Evolutionary conservation across 768 basidiomycete genomes (phyloP).

Genomic region (Dioszegia crocea): DNA sequence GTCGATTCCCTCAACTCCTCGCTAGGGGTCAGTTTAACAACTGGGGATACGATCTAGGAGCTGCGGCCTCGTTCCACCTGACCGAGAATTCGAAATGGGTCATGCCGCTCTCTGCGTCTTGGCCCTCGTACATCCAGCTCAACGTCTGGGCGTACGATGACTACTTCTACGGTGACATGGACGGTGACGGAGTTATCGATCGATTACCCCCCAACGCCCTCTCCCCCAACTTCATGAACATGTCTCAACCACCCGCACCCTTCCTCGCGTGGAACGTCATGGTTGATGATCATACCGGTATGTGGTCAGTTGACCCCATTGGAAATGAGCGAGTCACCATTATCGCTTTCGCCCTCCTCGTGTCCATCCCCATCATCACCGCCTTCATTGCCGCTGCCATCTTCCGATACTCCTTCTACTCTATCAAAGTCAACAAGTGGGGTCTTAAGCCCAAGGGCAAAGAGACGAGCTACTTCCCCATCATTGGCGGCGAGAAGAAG

Average conservation of each 20-base stretch:
- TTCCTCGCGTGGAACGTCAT: slow-evolving; percentile 81
- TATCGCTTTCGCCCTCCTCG: slow-evolving; percentile 79
- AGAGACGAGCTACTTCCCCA: slow-evolving; percentile 73
- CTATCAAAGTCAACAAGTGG: slow-evolving; percentile 88
- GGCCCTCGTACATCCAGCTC: slow-evolving; percentile 85
- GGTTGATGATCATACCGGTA: slow-evolving; percentile 70
- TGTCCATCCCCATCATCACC: slow-evolving; percentile 77
- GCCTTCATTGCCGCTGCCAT: slow-evolving; percentile 73
- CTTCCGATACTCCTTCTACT: slow-evolving; percentile 96
- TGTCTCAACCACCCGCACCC: slow-evolving; percentile 82
- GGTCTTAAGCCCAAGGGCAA: slow-evolving; percentile 65
- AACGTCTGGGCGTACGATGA: slow-evolving; percentile 89
- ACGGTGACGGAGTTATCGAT: slow-evolving; percentile 81
- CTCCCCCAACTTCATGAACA: slow-evolving; percentile 79
- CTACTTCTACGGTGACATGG: slow-evolving; percentile 86
- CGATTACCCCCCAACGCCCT: slow-evolving; percentile 76
- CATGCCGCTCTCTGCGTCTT: slow-evolving; percentile 67
- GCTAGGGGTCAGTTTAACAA: slow-evolving; percentile 84
- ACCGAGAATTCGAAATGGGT: slow-evolving; percentile 57
- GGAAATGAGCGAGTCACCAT: slow-evolving; percentile 76
- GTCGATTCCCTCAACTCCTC: slow-evolving; percentile 81
- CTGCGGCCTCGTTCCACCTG: slow-evolving; percentile 62
- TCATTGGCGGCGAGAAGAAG: slow-evolving; percentile 64
- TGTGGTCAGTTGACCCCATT: slow-evolving; percentile 75
- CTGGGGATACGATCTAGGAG: slow-evolving; percentile 87